Evolutionary conservation across 2,329 filamentous ascomycete genomes (phyloP), one percentile per base, ranked within the genome.

Genomic region (Microdochium trichocladiopsis): DNA sequence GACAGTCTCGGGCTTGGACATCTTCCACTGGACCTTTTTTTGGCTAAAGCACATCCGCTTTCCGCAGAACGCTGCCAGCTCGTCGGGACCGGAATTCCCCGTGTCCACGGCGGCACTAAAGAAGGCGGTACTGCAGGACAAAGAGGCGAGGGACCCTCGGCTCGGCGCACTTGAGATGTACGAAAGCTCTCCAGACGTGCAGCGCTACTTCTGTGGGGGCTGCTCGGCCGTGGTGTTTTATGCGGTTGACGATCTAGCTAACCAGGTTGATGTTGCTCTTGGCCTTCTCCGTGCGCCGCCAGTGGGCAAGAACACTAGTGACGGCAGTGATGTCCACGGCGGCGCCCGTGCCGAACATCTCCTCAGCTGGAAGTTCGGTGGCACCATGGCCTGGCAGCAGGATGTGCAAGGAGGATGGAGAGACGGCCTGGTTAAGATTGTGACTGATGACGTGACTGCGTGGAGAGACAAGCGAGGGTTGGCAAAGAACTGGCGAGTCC

Each of bases 201-300:
- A 75, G 52, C 63, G 76, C 1, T 79, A 76, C 53, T 78, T 74
- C 54, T 80, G 76, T 60, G 68, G 67, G 0, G 63, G 56, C 1
- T 80, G 77, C 61, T 75, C 74, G 0, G 75, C 76, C 0, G 62
- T 57, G 11, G 64, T 78, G 0, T 78, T 79, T 51, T 79, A 75
- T 52, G 66, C 70, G 0, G 59, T 59, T 0, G 69, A 74, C 16
- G 60, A 66, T 3, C 61, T 71, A 2, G 64, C 69, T 0, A 63
- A 70, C 1, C 54, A 73, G 8, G 61, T 77, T 1, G 72, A 78
- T 47, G 52, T 80, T 1, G 70, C 73, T 0, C 55, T 76, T 2
- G 76, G 75, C 0, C 52, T 79, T 3, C 50, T 80, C 2, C 62
- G 72, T n/a, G 61, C 71, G 0, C 65, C 67, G n/a, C n/a, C 21